Conservation (phyloP, 1,139 yeast genomes). For the Groenewaldozyma sp. region DNA sequence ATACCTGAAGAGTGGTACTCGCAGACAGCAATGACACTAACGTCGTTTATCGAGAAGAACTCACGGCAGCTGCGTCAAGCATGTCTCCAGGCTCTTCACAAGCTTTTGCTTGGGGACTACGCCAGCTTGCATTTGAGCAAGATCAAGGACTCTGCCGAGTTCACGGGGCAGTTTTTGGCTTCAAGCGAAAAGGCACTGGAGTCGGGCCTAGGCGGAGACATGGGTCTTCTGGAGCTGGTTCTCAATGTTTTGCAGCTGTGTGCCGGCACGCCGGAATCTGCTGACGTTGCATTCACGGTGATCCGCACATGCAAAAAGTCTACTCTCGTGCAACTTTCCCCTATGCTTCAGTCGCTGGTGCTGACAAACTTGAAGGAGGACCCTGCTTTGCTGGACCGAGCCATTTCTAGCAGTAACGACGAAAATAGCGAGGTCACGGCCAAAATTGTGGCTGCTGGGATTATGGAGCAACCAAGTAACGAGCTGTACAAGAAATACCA, state of each 20-base stretch:
- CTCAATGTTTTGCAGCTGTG: background rate
- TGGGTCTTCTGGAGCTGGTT: background rate
- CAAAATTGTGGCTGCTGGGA: background rate
- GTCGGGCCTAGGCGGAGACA: background rate
- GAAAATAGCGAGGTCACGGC: conserved; percentile 2
- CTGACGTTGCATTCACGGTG: background rate
- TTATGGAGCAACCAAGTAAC: background rate
- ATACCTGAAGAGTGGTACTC: background rate
- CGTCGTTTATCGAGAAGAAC: background rate
- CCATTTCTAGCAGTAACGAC: background rate
- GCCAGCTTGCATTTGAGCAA: background rate
- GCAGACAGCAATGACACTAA: background rate
- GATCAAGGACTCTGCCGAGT: background rate
- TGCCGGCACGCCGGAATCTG: background rate
- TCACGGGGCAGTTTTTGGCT: background rate
- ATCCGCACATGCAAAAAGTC: background rate
- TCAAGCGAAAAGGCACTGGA: background rate
- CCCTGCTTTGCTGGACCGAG: background rate
- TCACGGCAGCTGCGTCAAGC: background rate
- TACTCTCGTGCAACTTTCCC: background rate
- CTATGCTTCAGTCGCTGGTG: background rate
- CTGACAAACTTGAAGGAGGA: background rate
- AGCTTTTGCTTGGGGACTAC: background rate
- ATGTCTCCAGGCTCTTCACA: background rate
- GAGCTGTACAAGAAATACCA: background rate